A percentile compares a stretch with the other conserved stretches of the same genome.
Evolutionary conservation across 768 basidiomycete species (phyloP).

Genomic region (Calvatia gigantea): DNA sequence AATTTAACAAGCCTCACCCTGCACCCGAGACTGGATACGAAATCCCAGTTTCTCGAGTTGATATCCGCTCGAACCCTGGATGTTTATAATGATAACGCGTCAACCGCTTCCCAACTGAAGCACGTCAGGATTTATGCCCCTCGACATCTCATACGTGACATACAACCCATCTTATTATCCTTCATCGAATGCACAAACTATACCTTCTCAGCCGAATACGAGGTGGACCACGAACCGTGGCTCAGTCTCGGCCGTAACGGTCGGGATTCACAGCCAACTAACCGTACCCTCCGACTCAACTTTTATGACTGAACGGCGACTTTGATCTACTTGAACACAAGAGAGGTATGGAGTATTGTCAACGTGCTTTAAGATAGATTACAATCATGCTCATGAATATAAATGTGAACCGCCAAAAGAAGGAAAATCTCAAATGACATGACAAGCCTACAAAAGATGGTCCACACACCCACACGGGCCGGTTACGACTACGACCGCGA

Average conservation of each 20-base stretch:
- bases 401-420: not conserved
- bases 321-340: not conserved
- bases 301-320: not conserved
- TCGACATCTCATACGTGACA: not conserved
- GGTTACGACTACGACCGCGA: slow-evolving; percentile 23
- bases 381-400: not conserved
- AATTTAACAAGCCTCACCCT: not conserved
- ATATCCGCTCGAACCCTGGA: not conserved
- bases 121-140: not conserved
- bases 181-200: not conserved
- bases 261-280: not conserved
- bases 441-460: not conserved
- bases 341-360: not conserved
- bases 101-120: not conserved
- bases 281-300: not conserved
- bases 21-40: not conserved
- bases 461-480: not conserved
- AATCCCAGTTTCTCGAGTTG: not conserved
- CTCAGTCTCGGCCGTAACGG: not conserved
- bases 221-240: not conserved
- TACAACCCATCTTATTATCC: not conserved
- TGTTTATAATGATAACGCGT: too few relatives aligned
- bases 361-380: slow-evolving; percentile 3
- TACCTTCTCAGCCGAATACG: not conserved
- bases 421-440: not conserved